A percentile compares a stretch with the other conserved stretches of the same genome.
Evolutionary conservation across 495 filamentous ascomycete genomes (phyloP).

Genomic region (Trichoderma asperelloides): DNA sequence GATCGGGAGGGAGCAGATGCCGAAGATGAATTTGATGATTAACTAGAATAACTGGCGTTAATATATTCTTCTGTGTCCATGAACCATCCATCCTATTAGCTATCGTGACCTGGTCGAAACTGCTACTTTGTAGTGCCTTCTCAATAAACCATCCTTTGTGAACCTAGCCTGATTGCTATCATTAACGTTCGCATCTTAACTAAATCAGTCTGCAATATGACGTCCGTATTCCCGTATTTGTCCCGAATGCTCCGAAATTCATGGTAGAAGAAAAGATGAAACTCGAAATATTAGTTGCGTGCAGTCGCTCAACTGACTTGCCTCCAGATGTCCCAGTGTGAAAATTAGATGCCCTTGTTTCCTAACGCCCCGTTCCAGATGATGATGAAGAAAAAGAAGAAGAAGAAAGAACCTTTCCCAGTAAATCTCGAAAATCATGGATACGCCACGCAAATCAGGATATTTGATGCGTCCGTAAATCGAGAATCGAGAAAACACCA

Average conservation of each 20-base stretch:
- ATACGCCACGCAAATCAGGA: neutral
- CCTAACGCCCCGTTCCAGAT: neutral
- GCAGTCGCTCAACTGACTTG: neutral
- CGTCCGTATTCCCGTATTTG: neutral
- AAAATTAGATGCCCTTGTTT: neutral
- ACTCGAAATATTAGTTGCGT: neutral
- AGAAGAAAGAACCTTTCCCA: neutral
- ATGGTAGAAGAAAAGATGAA: neutral
- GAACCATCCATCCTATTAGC: neutral
- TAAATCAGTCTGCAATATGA: neutral
- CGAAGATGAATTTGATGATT: constrained; percentile 36
- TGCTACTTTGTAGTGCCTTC: neutral
- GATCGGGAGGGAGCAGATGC: constrained; percentile 41
- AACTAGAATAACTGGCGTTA: neutral
- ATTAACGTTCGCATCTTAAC: neutral
- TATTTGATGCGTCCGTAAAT: neutral
- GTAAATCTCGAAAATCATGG: neutral
- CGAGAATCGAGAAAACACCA: neutral
- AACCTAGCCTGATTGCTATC: too few relatives aligned
- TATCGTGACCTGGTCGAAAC: neutral
- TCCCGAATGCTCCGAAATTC: neutral
- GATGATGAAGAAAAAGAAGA: neutral
- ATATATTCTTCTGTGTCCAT: neutral
- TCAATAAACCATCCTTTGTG: neutral
- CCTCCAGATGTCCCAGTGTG: neutral